Evolutionary conservation across 179 eudicot species (phyloP).

Genomic region (Pouteria campechiana): DNA sequence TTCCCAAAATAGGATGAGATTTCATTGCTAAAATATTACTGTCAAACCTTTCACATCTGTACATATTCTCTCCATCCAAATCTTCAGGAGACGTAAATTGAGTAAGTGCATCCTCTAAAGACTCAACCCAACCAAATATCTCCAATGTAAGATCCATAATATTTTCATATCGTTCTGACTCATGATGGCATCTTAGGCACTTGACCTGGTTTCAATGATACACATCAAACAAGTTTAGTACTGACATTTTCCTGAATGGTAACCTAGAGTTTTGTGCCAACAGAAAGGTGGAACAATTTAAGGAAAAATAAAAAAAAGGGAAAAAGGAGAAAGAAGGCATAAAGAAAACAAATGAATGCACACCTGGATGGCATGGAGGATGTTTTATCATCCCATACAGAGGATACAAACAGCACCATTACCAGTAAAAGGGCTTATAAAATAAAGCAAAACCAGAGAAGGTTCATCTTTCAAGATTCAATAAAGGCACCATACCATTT

Average conservation of each 20-base stretch:
- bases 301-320: neutral
- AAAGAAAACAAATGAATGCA: too few species aligned
- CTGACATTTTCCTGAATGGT: neutral
- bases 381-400: too few species aligned
- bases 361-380: too few species aligned
- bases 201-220: conserved; percentile 18
- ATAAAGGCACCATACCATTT: too few species aligned
- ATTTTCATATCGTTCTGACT: conserved; percentile 44
- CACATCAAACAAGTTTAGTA: neutral
- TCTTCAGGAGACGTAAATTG: conserved; percentile 73
- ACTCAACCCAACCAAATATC: conserved; percentile 35
- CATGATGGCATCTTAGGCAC: conserved; percentile 30
- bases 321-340: neutral
- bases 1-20: too few species aligned
- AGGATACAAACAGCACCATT: too few species aligned
- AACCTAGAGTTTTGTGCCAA: neutral
- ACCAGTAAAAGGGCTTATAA: too few species aligned
- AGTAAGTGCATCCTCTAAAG: conserved; percentile 55
- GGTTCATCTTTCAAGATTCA: too few species aligned
- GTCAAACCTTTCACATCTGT: conserved; percentile 85
- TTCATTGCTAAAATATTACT: too few species aligned
- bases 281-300: neutral
- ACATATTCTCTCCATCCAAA: conserved; percentile 90
- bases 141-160: conserved; percentile 57
- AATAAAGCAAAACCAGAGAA: too few species aligned